Percentiles rank a stretch among this genome's conserved stretches.
Conservation (phyloP, 2,329 filamentous ascomycete genomes). For the Pleoardoris graminearum region DNA sequence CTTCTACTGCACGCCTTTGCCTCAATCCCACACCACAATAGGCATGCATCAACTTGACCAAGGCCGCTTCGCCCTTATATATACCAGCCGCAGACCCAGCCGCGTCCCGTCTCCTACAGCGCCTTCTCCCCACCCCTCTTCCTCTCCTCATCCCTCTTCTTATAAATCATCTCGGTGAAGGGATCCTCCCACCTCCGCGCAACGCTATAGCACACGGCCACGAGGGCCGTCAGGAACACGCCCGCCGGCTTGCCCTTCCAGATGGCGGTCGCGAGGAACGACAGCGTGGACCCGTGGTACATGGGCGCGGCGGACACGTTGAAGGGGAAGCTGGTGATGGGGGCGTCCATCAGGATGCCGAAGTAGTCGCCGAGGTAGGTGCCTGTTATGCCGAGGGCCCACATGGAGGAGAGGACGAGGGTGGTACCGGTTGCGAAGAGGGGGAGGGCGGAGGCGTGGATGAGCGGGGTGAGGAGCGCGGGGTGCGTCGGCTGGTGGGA, state of each 20-base stretch:
- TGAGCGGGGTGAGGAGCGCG: conserved; percentile 63
- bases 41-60: no score
- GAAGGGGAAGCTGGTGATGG: conserved; percentile 95
- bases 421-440: conserved; percentile 78
- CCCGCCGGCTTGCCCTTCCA: conserved; percentile 88
- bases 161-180: conserved; percentile 91
- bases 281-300: conserved; percentile 94
- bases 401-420: conserved; percentile 87
- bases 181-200: conserved; percentile 89
- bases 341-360: conserved; percentile 93
- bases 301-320: conserved; percentile 89
- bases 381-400: conserved; percentile 87
- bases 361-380: conserved; percentile 99
- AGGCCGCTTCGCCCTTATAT: no score
- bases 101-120: background rate
- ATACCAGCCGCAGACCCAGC: background rate
- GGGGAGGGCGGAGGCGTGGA: conserved; percentile 67
- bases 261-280: conserved; percentile 85
- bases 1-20: background rate
- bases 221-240: conserved; percentile 72
- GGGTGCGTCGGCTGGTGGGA: conserved; percentile 75
- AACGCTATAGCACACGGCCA: conserved; percentile 76
- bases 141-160: conserved; percentile 69
- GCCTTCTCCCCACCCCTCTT: conserved; percentile 45
- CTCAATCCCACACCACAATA: no score